Evolutionary conservation across 163 green algal species (phyloP), one percentile per base, ranked within the genome.

Genomic region (Chlorella variabilis): DNA sequence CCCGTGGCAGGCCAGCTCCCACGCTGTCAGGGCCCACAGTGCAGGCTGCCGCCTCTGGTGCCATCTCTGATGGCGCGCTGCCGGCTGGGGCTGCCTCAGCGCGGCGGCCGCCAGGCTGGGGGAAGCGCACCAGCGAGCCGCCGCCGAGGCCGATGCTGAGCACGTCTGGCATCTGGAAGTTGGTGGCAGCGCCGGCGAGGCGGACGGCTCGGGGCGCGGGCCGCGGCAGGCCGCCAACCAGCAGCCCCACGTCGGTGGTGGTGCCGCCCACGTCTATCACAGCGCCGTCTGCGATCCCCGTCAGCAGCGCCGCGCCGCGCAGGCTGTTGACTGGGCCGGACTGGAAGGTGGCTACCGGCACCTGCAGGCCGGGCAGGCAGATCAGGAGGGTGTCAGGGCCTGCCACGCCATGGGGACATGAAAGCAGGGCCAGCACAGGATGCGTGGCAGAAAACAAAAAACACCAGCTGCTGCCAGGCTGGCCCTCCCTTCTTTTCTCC

Each of bases 211-310:
- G 39, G 34, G 54, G 69, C 29, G 45, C 78, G 34, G 78, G 78
- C 9, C 81, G 45, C 2, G 84, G 87, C 75, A 87, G 63, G 21
- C 87, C 84, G 1, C 65, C 41, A 15, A 81, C 71, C 36, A 91
- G 58, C 56, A 73, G 51, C 3, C 79, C 85, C 21, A 87, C 75
- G 51, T 91, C 87, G 17, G 85, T 90, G 13, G 87, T 90, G 31
- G 87, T 91, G 33, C 87, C 87, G 2, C 87, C 87, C 25, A 91
- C 89, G 71, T 91, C 87, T 2, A 87, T n/a, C 27, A 90, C 87
- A 8, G 88, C 49, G 29, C 59, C 87, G 48, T 87, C 61, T 4
- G n/a, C 27, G 0, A 89, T 17, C 4, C 87, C 83, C 21, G 51
- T 83, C 8, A 89, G 67, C 49, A 81, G 48, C 0, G 78, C 78